Evolutionary conservation across 345 rosid genomes (phyloP), one percentile per base, ranked within the genome.

Genomic region (Garcia nutans): DNA sequence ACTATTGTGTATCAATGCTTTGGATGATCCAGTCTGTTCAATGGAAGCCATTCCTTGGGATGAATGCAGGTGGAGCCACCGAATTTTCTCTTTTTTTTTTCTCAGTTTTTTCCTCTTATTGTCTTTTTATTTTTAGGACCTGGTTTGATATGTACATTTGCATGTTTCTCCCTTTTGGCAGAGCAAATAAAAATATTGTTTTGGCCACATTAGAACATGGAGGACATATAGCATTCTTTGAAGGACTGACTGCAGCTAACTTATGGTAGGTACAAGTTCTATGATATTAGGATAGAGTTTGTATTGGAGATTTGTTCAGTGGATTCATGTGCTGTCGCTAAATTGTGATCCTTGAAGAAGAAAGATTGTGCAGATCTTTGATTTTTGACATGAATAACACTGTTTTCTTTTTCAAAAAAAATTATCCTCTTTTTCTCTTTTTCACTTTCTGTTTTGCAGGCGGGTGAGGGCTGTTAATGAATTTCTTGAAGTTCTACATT

Each of bases 31-130:
- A 13, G 80, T 94, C 71, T 94, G 98, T 78, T 91, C 98, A 19
- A 81, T 72, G 71, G 98, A 94, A 91, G 93, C 97, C 79, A 92
- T 92, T 83, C 97, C 97, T 56, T 92, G 92, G 95, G 98, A 94
- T 73, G 98, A 94, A 84, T 94, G 97, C 97, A 86, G 97, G 97
- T 89, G 75, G 69, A 78, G 78, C 67, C 71, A 52, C 42, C 67
- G 2, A 11, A 16, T 54, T 16, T 15, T 0, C 17, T n/a, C 2
- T 37, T 59, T 13, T 23, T 5, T 54, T 8, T 5, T n/a, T 31
- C 31, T 28, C 31, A 28, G 31, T 28, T 28, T 1, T 28, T 28
- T 28, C 52, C 59, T 62, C 71, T 24, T 45, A n/a, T 65, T 65
- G 6, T 55, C 33, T 17, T 74, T 60, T 77, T 49, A 71, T 70